phyloP scores from a whole-genome alignment of 345 rosid species.

The Litchi chinensis region DNA sequence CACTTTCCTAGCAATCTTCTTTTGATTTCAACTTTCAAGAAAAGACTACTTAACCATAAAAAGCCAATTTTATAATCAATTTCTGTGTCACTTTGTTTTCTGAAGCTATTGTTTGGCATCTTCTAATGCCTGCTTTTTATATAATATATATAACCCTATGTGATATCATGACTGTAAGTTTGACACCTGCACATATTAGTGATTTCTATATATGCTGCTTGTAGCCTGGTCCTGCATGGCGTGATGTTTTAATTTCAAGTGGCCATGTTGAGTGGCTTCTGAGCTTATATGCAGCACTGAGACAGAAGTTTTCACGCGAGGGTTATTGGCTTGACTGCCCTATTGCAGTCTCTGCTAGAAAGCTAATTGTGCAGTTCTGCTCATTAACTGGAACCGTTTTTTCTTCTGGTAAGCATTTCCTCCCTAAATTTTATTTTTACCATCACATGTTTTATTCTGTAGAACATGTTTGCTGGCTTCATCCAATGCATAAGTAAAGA shows the following conservation, averaged over 20 bases:
- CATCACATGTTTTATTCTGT: background rate
- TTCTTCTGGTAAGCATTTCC: conserved; percentile 59
- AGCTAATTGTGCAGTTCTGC: conserved; percentile 90
- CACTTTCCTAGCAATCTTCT: background rate
- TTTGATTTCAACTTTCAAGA: background rate
- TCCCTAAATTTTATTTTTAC: background rate
- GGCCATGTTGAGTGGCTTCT: conserved; percentile 87
- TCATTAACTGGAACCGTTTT: conserved; percentile 82
- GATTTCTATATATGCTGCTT: conserved; percentile 31
- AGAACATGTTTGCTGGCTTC: conserved; percentile 1
- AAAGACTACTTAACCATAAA: background rate
- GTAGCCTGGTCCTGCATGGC: conserved; percentile 97
- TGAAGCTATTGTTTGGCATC: background rate
- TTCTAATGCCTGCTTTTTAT: background rate
- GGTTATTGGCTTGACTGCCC: conserved; percentile 93
- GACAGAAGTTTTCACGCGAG: conserved; percentile 71
- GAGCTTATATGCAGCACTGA: conserved; percentile 69
- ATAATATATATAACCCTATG: background rate
- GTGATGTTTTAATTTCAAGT: conserved; percentile 81
- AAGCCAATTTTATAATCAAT: background rate
- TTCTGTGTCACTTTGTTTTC: background rate
- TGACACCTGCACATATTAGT: background rate
- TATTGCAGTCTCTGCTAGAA: conserved; percentile 91
- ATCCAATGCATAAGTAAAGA: background rate
- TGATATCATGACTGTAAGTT: conserved; percentile 6